A percentile compares a stretch with the other conserved stretches of the same genome.
phyloP scores from a whole-genome alignment of 192 early-diverging fungal species.

The Coemansia sp. region DNA sequence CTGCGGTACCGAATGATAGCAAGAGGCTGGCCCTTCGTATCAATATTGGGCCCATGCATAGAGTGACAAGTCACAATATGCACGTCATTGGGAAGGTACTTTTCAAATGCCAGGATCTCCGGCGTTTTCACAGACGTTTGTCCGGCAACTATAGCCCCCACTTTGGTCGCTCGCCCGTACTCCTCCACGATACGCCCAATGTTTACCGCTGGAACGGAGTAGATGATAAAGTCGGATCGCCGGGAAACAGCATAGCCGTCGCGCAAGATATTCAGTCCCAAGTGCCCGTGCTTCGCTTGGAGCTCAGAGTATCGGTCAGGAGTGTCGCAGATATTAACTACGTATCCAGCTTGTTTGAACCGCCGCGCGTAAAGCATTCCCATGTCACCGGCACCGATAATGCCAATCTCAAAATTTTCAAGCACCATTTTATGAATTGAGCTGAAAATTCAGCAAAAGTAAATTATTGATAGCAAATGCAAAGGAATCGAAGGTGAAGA shows the following conservation, averaged over 20 bases:
- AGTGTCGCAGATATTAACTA: constrained; percentile 87
- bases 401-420: constrained; percentile 67
- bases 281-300: constrained; percentile 56
- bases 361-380: constrained; percentile 81
- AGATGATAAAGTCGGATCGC: constrained; percentile 86
- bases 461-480: neutral
- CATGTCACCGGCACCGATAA: constrained; percentile 97
- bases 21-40: constrained; percentile 78
- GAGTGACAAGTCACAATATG: constrained; percentile 95
- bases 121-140: constrained; percentile 97
- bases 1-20: constrained; percentile 79
- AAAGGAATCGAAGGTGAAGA: neutral
- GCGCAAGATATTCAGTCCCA: constrained; percentile 56
- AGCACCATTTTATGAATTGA: constrained; percentile 20
- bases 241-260: constrained; percentile 88
- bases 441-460: neutral
- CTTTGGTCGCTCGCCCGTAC: constrained; percentile 90
- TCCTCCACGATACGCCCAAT: constrained; percentile 76
- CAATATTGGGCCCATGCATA: constrained; percentile 91
- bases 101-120: constrained; percentile 89
- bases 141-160: constrained; percentile 86
- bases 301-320: constrained; percentile 74
- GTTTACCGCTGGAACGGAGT: constrained; percentile 91
- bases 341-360: constrained; percentile 71
- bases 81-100: constrained; percentile 84